A percentile compares a stretch with the other conserved stretches of the same genome.
phyloP scores from a whole-genome alignment of 257 asterid species.

The Leptodermis oblonga region DNA sequence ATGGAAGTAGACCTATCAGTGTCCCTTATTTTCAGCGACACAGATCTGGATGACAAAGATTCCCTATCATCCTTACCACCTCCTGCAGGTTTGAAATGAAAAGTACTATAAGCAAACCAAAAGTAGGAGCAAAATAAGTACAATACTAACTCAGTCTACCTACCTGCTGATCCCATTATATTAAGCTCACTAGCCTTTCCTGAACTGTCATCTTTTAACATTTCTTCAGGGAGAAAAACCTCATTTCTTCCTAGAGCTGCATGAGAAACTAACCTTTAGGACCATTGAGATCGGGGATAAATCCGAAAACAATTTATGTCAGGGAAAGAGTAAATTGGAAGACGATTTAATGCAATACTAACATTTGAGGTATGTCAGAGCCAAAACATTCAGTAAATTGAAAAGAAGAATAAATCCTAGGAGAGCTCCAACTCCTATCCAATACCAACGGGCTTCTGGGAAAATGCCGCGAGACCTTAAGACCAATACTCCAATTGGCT shows the following conservation, averaged over 20 bases:
- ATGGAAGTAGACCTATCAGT: neutral
- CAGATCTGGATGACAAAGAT: neutral
- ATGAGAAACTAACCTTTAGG: slow-evolving; percentile 3
- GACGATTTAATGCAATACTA: slow-evolving; percentile 19
- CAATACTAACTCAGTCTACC: neutral
- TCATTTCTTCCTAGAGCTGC: slow-evolving; percentile 67
- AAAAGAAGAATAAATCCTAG: slow-evolving; percentile 28
- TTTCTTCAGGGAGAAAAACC: slow-evolving; percentile 42
- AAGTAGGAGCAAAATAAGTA: neutral
- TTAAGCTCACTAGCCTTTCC: slow-evolving; percentile 30
- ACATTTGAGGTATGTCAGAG: slow-evolving; percentile 63
- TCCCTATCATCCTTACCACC: neutral
- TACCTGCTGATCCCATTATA: slow-evolving; percentile 20
- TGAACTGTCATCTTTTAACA: slow-evolving; percentile 26
- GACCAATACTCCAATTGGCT: slow-evolving; percentile 28
- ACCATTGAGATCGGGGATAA: no score
- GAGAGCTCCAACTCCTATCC: slow-evolving; percentile 40
- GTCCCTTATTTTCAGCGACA: neutral
- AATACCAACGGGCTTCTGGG: slow-evolving; percentile 38
- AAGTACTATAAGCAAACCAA: neutral
- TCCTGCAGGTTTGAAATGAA: neutral
- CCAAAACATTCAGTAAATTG: slow-evolving; percentile 24
- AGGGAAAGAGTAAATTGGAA: neutral
- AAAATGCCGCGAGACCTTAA: slow-evolving; percentile 30
- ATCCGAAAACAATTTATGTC: neutral